Evolutionary conservation across 129 eudicot species (phyloP).

Genomic region (Saposhnikovia divaricata): DNA sequence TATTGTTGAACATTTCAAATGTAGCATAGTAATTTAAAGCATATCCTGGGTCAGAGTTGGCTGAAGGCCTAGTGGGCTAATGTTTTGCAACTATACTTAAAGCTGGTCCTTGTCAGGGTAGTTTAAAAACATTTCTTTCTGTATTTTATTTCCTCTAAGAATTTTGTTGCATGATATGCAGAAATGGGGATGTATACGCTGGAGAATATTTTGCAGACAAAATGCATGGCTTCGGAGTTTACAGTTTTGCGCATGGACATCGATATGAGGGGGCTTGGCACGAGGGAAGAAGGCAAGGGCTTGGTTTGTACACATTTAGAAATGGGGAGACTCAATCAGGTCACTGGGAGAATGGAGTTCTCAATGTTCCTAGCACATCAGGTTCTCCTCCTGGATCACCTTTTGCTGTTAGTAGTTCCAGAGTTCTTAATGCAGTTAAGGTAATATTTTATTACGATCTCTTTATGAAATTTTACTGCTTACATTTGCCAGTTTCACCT

Average conservation of each 20-base stretch:
- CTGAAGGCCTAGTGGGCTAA: background rate
- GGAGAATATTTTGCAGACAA: slow-evolving; percentile 76
- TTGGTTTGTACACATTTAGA: slow-evolving; percentile 72
- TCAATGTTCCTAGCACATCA: slow-evolving; percentile 34
- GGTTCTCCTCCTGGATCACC: slow-evolving; percentile 19
- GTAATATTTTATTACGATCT: slow-evolving; percentile 8
- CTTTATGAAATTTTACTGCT: background rate
- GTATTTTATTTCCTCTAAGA: background rate
- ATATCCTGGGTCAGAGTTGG: background rate
- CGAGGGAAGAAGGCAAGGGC: slow-evolving; percentile 82
- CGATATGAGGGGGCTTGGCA: slow-evolving; percentile 85
- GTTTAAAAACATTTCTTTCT: background rate
- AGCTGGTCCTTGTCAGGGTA: background rate
- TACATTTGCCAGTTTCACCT: background rate
- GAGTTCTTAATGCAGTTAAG: slow-evolving; percentile 44
- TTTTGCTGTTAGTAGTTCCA: slow-evolving; percentile 14
- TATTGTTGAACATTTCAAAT: background rate
- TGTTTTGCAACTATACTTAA: background rate
- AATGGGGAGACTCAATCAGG: slow-evolving; percentile 70
- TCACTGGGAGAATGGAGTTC: slow-evolving; percentile 68
- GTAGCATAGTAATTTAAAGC: background rate
- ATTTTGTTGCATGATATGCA: slow-evolving; percentile 24
- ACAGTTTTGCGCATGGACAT: slow-evolving; percentile 62
- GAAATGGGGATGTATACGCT: slow-evolving; percentile 64
- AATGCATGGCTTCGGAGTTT: slow-evolving; percentile 78